Evolutionary conservation across 768 basidiomycete genomes (phyloP).

Genomic region (Lactifluus volemus): DNA sequence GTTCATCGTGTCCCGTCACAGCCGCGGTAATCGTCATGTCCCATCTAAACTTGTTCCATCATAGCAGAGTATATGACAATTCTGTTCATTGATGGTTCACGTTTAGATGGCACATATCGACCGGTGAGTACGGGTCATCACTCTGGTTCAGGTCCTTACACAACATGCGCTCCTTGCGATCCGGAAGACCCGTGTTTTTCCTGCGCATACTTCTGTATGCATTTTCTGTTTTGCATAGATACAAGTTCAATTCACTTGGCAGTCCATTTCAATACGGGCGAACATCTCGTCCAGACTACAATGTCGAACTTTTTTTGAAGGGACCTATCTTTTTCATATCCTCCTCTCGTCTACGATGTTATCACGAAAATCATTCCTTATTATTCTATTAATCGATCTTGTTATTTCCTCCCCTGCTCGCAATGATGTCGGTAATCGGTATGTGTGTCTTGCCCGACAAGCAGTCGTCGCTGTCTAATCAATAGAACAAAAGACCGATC

Average conservation of each 20-base stretch:
- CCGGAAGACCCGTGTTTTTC: too few species aligned
- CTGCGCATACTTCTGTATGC: too few species aligned
- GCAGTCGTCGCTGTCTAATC: neutral
- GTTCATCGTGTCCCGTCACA: too few species aligned
- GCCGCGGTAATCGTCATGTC: too few species aligned
- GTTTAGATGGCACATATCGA: too few species aligned
- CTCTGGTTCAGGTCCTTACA: too few species aligned
- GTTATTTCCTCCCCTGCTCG: neutral
- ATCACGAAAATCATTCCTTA: constrained; percentile 37
- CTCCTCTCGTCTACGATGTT: neutral
- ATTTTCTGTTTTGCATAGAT: neutral
- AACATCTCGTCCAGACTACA: constrained; percentile 2
- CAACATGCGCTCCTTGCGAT: too few species aligned
- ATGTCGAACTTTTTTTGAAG: neutral
- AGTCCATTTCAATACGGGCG: neutral
- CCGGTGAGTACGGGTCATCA: too few species aligned
- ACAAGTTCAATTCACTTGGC: neutral
- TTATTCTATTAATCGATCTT: constrained; percentile 34
- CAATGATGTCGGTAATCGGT: neutral
- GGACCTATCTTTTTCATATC: neutral
- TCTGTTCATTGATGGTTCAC: too few species aligned
- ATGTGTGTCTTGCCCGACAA: neutral
- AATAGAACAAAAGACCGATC: neutral
- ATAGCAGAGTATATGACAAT: too few species aligned
- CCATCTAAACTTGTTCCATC: too few species aligned